These are phyloP conservation scores for Parasitella parasitica DNA, from an alignment of 371 early-diverging fungal species.

Conservation along the genomic window DNA sequence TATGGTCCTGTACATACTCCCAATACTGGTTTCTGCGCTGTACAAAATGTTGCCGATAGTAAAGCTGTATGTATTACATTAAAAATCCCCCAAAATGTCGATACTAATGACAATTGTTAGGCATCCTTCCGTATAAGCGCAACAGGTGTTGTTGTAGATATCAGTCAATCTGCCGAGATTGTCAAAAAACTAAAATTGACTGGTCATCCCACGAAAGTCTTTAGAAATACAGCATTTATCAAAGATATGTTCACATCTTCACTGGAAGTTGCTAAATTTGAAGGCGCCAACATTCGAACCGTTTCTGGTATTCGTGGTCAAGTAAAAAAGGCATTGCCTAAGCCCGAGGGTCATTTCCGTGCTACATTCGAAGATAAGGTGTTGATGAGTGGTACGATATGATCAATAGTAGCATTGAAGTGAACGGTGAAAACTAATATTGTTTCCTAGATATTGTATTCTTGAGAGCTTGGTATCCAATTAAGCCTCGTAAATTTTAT, in stretches of 20 bases:
- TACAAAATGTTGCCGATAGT: conserved; percentile 75
- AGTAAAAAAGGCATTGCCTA: conserved; percentile 89
- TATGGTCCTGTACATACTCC: conserved; percentile 93
- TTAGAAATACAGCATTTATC: conserved; percentile 98
- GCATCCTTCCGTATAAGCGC: conserved; percentile 92
- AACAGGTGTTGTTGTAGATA: conserved; percentile 93
- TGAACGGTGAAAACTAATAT: not conserved
- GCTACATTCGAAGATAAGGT: conserved; percentile 99
- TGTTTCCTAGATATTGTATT: conserved; percentile 91
- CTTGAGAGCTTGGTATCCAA: conserved; percentile 95
- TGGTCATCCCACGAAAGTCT: conserved; percentile 92
- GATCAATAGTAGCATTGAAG: no score
- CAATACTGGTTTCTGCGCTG: conserved; percentile 95
- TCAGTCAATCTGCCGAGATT: conserved; percentile 85
- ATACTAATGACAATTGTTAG: conserved; percentile 12
- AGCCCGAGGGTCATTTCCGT: conserved; percentile 95
- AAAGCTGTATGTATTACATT: conserved; percentile 50
- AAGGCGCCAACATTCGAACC: conserved; percentile 94
- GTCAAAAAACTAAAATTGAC: conserved; percentile 99
- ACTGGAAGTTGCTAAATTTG: conserved; percentile 98
- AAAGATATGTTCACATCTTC: conserved; percentile 98
- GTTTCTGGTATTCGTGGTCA: conserved; percentile 99
- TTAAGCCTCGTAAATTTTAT: conserved; percentile 91
- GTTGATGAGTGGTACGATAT: conserved; percentile 70
- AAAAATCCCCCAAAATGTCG: no score